phyloP scores from a whole-genome alignment of 2,329 filamentous ascomycete species.

The Fonsecaea pugnacius region DNA sequence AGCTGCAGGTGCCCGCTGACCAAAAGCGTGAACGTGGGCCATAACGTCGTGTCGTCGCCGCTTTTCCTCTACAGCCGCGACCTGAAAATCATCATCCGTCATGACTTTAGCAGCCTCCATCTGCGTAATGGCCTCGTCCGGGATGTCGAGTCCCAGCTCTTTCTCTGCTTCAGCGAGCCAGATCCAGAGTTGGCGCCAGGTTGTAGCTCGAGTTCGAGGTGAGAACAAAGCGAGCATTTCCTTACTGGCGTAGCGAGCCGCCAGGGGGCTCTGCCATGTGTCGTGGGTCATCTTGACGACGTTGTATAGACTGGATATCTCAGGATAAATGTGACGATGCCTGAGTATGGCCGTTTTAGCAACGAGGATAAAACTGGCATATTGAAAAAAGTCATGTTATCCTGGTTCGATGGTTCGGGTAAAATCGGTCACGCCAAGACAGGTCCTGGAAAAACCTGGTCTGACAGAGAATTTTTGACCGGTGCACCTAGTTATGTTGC shows the following conservation, averaged over 20 bases:
- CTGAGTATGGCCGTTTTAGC: not conserved
- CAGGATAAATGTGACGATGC: not conserved
- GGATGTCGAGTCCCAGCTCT: slow-evolving; percentile 78
- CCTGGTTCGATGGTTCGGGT: slow-evolving; percentile 1
- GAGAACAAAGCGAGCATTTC: slow-evolving; percentile 83
- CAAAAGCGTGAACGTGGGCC: slow-evolving; percentile 75
- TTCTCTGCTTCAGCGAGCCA: slow-evolving; percentile 80
- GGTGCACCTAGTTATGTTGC: too few relatives aligned
- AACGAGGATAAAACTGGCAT: not conserved
- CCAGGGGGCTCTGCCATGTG: slow-evolving; percentile 70
- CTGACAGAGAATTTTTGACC: not conserved
- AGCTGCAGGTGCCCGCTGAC: slow-evolving; percentile 72
- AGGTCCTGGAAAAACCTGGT: not conserved
- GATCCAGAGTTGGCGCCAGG: slow-evolving; percentile 85
- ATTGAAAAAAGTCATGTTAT: not conserved
- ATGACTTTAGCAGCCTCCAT: slow-evolving; percentile 76
- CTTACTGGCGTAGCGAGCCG: slow-evolving; percentile 71
- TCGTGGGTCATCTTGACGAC: slow-evolving; percentile 48
- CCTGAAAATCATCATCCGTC: slow-evolving; percentile 76
- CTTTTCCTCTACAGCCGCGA: slow-evolving; percentile 77
- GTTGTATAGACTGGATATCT: not conserved
- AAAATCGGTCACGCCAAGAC: slow-evolving; percentile 15
- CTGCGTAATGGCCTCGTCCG: slow-evolving; percentile 72
- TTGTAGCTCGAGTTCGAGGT: slow-evolving; percentile 72
- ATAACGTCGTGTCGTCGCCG: slow-evolving; percentile 67